phyloP scores from a whole-genome alignment of 2,329 filamentous ascomycete genomes.

The Fusarium anthophilum region DNA sequence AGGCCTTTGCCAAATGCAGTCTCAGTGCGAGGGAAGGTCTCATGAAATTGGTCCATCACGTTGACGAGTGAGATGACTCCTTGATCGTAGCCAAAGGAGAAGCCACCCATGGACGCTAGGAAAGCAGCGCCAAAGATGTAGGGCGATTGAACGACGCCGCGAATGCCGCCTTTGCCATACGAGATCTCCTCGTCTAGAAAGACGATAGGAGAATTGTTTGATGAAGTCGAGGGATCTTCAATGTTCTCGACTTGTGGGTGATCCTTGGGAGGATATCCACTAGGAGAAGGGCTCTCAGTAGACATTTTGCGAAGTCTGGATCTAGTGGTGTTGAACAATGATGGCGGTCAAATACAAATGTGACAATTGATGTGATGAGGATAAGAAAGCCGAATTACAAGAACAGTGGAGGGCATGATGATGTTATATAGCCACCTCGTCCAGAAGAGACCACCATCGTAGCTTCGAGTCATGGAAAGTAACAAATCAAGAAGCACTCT shows the following conservation, averaged over 20 bases:
- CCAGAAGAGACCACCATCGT: background rate
- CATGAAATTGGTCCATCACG: conserved; percentile 56
- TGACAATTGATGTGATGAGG: background rate
- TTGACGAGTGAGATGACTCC: conserved; percentile 54
- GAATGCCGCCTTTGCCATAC: background rate
- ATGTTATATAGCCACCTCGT: background rate
- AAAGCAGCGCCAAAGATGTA: conserved; percentile 2
- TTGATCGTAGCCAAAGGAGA: conserved; percentile 40
- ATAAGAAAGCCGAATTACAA: too few relatives aligned
- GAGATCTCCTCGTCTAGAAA: background rate
- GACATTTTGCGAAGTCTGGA: background rate
- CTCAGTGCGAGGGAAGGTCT: conserved; percentile 41
- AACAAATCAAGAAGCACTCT: background rate
- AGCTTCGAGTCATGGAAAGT: background rate
- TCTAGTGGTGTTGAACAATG: background rate
- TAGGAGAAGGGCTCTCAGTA: background rate
- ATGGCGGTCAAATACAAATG: background rate
- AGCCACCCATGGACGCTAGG: conserved; percentile 3
- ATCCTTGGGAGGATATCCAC: background rate
- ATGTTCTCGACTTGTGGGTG: background rate
- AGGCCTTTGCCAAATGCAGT: conserved; percentile 52
- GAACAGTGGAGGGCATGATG: background rate
- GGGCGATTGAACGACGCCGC: background rate
- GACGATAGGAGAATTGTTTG: background rate
- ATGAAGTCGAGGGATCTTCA: background rate